Evolutionary conservation across 1,284 basidiomycete genomes (phyloP).

Genomic region (Tausonia pullulans): DNA sequence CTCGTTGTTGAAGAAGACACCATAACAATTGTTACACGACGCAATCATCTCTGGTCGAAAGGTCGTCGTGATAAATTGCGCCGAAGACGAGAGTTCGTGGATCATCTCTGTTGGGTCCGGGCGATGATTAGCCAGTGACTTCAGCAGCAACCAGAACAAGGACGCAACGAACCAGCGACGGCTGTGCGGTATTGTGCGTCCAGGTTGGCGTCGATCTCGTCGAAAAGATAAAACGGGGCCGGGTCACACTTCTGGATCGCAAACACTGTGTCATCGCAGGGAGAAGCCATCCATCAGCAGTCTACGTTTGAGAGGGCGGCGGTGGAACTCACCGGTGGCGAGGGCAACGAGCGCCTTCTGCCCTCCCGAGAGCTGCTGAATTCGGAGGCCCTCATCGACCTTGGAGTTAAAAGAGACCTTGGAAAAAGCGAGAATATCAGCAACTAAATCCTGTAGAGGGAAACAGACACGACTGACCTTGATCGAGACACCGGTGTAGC

Average conservation of each 20-base stretch:
- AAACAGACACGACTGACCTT: conserved; percentile 43
- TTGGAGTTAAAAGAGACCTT: conserved; percentile 98
- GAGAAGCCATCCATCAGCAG: too few species aligned
- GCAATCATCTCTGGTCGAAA: conserved; percentile 96
- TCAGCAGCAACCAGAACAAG: neutral
- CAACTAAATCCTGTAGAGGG: neutral
- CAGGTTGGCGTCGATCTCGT: conserved; percentile 98
- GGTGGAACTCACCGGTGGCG: conserved; percentile 54
- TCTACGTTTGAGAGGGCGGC: neutral
- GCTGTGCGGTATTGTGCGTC: conserved; percentile 97
- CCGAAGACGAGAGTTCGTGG: conserved; percentile 67
- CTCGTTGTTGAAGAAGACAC: conserved; percentile 96
- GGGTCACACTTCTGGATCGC: conserved; percentile 99
- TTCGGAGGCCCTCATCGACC: conserved; percentile 85
- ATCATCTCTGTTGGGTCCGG: conserved; percentile 63
- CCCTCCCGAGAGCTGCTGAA: conserved; percentile 94
- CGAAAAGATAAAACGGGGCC: conserved; percentile 98
- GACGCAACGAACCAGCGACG: conserved; percentile 60
- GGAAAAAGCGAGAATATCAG: neutral
- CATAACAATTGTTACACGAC: conserved; percentile 90
- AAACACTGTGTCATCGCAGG: conserved; percentile 51
- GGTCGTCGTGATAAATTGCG: conserved; percentile 97
- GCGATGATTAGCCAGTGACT: neutral
- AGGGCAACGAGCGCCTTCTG: conserved; percentile 96
- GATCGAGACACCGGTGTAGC: conserved; percentile 93